Conservation (phyloP, 164 flowering plant genomes). For the Magnolia sinica region DNA sequence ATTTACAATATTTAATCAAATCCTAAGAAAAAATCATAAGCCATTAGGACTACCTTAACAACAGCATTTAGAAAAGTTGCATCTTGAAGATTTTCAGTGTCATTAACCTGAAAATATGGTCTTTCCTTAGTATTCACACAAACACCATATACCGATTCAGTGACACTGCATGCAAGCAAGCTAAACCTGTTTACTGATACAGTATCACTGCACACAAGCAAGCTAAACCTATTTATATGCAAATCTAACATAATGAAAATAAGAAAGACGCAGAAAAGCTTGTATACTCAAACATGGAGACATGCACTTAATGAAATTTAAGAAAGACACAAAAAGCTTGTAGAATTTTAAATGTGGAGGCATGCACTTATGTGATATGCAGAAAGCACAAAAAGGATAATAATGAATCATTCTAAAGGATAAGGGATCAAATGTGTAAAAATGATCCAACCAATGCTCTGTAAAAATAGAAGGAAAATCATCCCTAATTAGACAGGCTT, state of each 20-base stretch:
- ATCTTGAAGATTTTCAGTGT: slow-evolving; percentile 62
- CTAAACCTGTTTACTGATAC: neutral
- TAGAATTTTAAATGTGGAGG: too few species aligned
- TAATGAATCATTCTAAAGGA: too few species aligned
- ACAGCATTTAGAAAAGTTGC: slow-evolving; percentile 87
- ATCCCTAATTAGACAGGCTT: too few species aligned
- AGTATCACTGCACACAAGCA: neutral
- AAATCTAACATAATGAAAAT: neutral
- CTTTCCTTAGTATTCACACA: neutral
- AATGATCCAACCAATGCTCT: neutral
- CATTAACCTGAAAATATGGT: slow-evolving; percentile 43
- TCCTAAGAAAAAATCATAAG: neutral
- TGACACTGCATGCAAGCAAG: neutral
- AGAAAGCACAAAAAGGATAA: too few species aligned
- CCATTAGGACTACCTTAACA: slow-evolving; percentile 64
- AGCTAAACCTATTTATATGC: neutral
- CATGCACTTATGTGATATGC: too few species aligned
- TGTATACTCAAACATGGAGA: too few species aligned
- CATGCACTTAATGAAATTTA: too few species aligned
- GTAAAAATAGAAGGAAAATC: neutral
- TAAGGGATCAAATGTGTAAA: neutral
- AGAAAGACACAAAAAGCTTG: too few species aligned
- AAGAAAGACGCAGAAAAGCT: neutral
- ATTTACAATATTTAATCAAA: neutral
- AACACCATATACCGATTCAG: neutral